A percentile compares a stretch with the other conserved stretches of the same genome.
phyloP scores from a whole-genome alignment of 177 flowering plant species.

The Telopea speciosissima region DNA sequence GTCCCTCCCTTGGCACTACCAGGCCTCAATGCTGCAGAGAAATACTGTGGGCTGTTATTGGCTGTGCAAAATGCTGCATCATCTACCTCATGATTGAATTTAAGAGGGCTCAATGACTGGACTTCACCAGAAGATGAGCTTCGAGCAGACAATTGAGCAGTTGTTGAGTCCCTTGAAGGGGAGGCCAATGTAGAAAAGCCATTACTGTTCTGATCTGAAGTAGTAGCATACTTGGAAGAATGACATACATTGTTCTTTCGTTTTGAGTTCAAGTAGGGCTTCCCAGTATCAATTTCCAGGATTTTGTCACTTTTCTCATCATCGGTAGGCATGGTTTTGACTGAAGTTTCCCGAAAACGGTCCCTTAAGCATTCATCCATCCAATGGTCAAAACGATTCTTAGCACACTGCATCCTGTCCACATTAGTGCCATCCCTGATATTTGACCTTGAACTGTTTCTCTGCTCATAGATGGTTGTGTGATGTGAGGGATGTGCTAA shows the following conservation, averaged over 20 bases:
- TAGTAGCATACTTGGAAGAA: constrained; percentile 19
- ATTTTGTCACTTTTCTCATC: constrained; percentile 64
- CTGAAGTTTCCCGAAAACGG: constrained; percentile 13
- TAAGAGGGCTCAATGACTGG: constrained; percentile 37
- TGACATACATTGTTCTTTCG: constrained; percentile 18
- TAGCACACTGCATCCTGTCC: constrained; percentile 17
- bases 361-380: constrained; percentile 27
- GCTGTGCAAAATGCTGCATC: constrained; percentile 47
- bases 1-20: constrained; percentile 18
- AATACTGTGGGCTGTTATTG: constrained; percentile 56
- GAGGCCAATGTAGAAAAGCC: constrained; percentile 32
- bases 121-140: constrained; percentile 50
- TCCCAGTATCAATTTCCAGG: constrained; percentile 82
- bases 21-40: constrained; percentile 33
- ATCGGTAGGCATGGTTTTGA: constrained; percentile 19
- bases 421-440: constrained; percentile 16
- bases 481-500: neutral
- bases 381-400: constrained; percentile 24
- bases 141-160: constrained; percentile 32
- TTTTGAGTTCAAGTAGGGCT: constrained; percentile 41
- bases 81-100: constrained; percentile 30
- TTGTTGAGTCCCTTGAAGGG: constrained; percentile 48
- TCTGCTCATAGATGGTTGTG: constrained; percentile 29
- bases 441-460: constrained; percentile 40
- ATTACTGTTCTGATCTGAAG: constrained; percentile 22